Evolutionary conservation across 2,329 filamentous ascomycete species (phyloP).

Genomic region (Magnaporthales sp.): DNA sequence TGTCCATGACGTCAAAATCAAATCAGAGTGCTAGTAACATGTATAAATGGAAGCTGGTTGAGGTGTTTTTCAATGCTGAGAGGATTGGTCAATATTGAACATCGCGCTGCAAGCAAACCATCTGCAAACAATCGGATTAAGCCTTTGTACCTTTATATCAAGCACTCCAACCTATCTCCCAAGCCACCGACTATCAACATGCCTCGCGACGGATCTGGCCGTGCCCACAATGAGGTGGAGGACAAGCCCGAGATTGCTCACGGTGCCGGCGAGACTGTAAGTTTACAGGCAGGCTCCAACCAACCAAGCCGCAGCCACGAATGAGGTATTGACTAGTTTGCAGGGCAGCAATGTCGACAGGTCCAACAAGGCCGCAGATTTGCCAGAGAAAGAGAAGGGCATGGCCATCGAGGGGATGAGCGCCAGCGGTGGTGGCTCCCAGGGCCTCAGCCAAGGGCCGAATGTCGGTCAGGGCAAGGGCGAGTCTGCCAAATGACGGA

Average conservation of each 20-base stretch:
- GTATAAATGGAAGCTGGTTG: background rate
- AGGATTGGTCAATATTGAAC: background rate
- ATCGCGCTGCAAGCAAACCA: background rate
- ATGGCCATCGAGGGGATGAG: conserved; percentile 26
- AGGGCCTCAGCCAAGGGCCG: conserved; percentile 30
- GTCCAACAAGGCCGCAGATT: conserved; percentile 39
- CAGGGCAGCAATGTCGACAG: conserved; percentile 27
- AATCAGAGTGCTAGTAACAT: background rate
- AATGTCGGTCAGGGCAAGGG: conserved; percentile 31
- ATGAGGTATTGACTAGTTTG: conserved; percentile 4
- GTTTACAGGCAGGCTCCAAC: conserved; percentile 6
- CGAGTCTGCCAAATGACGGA: background rate
- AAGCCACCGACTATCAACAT: conserved; percentile 22
- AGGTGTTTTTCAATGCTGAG: background rate
- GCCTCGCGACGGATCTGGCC: conserved; percentile 42
- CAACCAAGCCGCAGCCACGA: background rate
- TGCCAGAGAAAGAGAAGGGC: conserved; percentile 38
- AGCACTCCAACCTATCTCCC: background rate
- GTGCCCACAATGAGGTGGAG: conserved; percentile 36
- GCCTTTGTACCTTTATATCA: background rate
- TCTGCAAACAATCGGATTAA: background rate
- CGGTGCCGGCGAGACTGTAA: conserved; percentile 31
- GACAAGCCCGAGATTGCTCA: conserved; percentile 27
- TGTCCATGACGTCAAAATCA: background rate
- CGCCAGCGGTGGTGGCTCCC: conserved; percentile 35